Base-by-base conservation (phyloP, 1,284 basidiomycete genomes). In the Puccinia coronata region DNA sequence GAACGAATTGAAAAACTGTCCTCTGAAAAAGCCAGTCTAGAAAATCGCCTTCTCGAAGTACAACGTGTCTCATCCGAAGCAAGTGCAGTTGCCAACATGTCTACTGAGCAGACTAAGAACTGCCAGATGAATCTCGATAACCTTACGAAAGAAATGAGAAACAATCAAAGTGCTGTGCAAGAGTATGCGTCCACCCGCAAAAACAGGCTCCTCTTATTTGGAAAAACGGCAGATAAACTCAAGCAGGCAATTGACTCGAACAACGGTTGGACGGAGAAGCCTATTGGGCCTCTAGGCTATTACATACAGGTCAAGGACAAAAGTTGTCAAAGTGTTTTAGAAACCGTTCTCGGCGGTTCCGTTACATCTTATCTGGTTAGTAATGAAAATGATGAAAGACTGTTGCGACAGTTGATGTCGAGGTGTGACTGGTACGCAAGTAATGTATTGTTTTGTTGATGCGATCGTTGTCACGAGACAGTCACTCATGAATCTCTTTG, bases 281-380 rank as follows among this genome's bases (percentile, higher is more conserved):
- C 96, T 0, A 86, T 98, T 39, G 97, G 97, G 0, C 95, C 95
- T 0, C 88, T 98, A n/a, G 95, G 95, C 0, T 83, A 89, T 63
- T 90, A 90, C 85, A 91, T 99, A 83, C 92, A 92, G 84, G 90
- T 95, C 70, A 61, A 51, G 39, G 79, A 80, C 23, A 65, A 72
- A 43, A 90, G 88, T 78, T 80, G 79, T 93, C 97, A 82, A 87
- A 88, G 83, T 87, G 86, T 94, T 9, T 86, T 98, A 82, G 90
- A 93, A 53, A 87, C 87, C 23, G 89, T 92, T 83, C 88, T 99
- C 2, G 90, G 90, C 4, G 80, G 83, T 5, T 84, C 88, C 8
- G 89, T 99, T 87, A 90, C 88, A 41, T 89, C 91, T 0, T 99
- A 93, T 85, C 92, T 92, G 0, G 90, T 97, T 49, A 92, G 92